Base-by-base conservation (phyloP, 208 protist species). In the Wallacemonas sp. region DNA sequence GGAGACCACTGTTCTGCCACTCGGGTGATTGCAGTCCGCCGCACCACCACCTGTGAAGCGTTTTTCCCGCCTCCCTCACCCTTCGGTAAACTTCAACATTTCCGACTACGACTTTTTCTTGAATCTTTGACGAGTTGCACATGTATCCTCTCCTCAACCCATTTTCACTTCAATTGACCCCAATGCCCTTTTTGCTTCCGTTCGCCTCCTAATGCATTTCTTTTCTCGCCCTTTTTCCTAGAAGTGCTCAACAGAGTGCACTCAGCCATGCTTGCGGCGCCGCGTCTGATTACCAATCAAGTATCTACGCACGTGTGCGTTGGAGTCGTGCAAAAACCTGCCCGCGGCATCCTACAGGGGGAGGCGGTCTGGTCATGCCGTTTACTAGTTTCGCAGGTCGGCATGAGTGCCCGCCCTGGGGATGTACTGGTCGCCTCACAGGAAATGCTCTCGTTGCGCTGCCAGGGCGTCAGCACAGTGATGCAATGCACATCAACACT, bases 341-440 rank as follows among this genome's bases (percentile, higher is more conserved):
- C 79, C 53, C 71, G 78, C 3, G 90, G 90, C 14, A 55, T 86
- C 15, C 34, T 81, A 0, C 73, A 84, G 47, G 85, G 90, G 2
- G 81, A 86, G 51, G 68, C 75, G 14, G 67, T 90, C 46, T 96
- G 90, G 88, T 80, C 77, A 17, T 96, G 87, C 61, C 66, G 77
- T 24, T 60, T 96, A 41, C 72, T 96, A 4, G 47, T 94, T 49
- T 83, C 84, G 12, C 76, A 90, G 66, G 75, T 72, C 49, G 90
- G 90, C 11, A 60, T 47, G 21, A 81, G 81, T 6, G 83, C 78
- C 11, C 54, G 41, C 11, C 27, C 26, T 21, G 17, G 33, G 19
- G 42, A 36, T 6, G 59, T 66, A 24, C 24, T 42, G 24, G 24
- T 60, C 34, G 66, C 87, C 39, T 61, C 64, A 19, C 83, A 89